Percentiles rank a stretch among this genome's conserved stretches.
Evolutionary conservation across 768 basidiomycete genomes (phyloP).

Genomic region (Mrakia blollopis): DNA sequence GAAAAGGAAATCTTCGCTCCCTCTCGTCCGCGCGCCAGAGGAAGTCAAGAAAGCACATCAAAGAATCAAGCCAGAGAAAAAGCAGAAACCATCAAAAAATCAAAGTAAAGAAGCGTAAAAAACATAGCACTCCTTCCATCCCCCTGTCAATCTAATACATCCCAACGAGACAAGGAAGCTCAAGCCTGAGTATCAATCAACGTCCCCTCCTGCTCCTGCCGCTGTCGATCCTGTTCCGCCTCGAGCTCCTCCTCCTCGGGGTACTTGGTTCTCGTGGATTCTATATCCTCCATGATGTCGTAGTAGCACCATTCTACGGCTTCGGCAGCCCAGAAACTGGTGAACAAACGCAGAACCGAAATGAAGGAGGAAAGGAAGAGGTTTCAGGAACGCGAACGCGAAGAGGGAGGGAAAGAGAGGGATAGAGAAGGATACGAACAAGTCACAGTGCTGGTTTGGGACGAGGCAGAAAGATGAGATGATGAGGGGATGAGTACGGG

Average conservation of each 20-base stretch:
- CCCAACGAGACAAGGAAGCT: too few relatives aligned
- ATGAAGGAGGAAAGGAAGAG: not conserved
- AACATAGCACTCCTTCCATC: not conserved
- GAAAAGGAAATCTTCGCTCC: not conserved
- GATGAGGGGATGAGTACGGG: too few relatives aligned
- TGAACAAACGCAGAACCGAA: not conserved
- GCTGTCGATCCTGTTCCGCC: slow-evolving; percentile 10
- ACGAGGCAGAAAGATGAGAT: not conserved
- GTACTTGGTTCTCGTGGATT: slow-evolving; percentile 46
- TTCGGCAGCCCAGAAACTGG: slow-evolving; percentile 48
- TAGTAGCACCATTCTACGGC: slow-evolving; percentile 50
- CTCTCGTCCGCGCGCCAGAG: not conserved
- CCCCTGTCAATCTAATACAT: not conserved
- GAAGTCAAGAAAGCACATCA: too few relatives aligned
- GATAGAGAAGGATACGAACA: slow-evolving; percentile 11
- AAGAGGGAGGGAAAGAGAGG: not conserved
- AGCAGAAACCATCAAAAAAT: not conserved
- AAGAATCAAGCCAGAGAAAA: not conserved
- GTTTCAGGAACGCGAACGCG: not conserved
- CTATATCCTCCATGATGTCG: slow-evolving; percentile 45
- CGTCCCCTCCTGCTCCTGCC: not conserved
- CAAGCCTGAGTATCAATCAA: not conserved
- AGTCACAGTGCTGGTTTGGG: slow-evolving; percentile 22
- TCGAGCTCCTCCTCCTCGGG: slow-evolving; percentile 41
- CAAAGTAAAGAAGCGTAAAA: too few relatives aligned